These are phyloP conservation scores for Aspergillus tubingensis DNA, from an alignment of 2,329 filamentous ascomycete genomes.

Conservation along the genomic window DNA sequence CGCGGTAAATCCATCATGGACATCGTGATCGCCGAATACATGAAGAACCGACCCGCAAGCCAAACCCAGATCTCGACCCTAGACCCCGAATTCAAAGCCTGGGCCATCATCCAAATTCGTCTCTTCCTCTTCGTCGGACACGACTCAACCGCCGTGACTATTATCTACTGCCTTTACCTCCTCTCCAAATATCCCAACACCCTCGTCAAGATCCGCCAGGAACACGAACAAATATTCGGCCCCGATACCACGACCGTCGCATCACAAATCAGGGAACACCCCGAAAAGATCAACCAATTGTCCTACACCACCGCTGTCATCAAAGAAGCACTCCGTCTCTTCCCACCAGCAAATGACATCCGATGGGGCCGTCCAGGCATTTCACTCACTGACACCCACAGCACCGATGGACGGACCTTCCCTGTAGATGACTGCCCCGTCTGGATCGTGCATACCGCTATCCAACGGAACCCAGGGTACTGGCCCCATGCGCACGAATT, in stretches of 20 bases:
- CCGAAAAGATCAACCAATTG: slow-evolving; percentile 47
- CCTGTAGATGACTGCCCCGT: slow-evolving; percentile 17
- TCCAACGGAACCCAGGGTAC: slow-evolving; percentile 19
- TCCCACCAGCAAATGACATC: slow-evolving; percentile 41
- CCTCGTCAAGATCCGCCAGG: neutral
- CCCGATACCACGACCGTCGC: neutral
- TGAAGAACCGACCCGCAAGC: neutral
- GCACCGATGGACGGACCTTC: slow-evolving; percentile 13
- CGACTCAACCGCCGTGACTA: slow-evolving; percentile 9
- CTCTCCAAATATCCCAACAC: slow-evolving; percentile 1
- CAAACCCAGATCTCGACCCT: neutral
- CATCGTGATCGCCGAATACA: slow-evolving; percentile 1
- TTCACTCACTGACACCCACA: slow-evolving; percentile 2
- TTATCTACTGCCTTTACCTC: slow-evolving; percentile 7
- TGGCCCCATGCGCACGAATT: slow-evolving; percentile 31
- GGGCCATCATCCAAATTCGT: slow-evolving; percentile 10
- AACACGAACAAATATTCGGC: slow-evolving; percentile 10
- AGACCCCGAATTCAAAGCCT: slow-evolving; percentile 1
- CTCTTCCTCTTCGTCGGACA: slow-evolving; percentile 15
- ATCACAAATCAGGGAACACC: neutral
- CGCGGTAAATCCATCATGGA: slow-evolving; percentile 8
- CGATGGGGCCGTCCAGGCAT: slow-evolving; percentile 16
- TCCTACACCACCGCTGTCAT: slow-evolving; percentile 58
- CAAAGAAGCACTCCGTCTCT: slow-evolving; percentile 58
- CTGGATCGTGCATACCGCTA: slow-evolving; percentile 17